Percentiles rank a stretch among this genome's conserved stretches.
Conservation (phyloP, 2,329 filamentous ascomycete species). For the Trichoderma guizhouense region DNA sequence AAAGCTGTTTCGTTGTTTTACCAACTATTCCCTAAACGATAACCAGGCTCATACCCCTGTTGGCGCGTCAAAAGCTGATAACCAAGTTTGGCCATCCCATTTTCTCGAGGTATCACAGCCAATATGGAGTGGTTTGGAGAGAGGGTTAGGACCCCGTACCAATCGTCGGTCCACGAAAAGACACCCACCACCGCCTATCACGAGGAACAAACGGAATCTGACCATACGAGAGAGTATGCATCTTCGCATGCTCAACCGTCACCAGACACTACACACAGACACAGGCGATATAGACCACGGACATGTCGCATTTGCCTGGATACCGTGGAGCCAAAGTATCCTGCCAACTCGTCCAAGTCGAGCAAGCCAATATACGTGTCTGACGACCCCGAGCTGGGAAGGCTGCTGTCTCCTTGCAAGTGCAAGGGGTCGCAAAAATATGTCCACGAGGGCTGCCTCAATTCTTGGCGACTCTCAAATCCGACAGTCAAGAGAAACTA, state of each 20-base stretch:
- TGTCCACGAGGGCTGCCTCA: slow-evolving; percentile 87
- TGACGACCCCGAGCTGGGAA: slow-evolving; percentile 68
- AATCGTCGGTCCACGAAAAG: slow-evolving; percentile 2
- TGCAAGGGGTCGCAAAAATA: slow-evolving; percentile 93
- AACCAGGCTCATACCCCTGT: not conserved
- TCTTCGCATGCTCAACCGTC: not conserved
- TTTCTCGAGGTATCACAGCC: not conserved
- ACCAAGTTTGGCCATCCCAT: not conserved
- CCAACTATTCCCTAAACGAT: not conserved
- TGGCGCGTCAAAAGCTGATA: not conserved
- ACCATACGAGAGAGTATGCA: not conserved
- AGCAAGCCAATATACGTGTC: slow-evolving; percentile 61
- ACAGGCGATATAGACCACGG: slow-evolving; percentile 61
- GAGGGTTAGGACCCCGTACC: slow-evolving; percentile 3
- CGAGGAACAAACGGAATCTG: not conserved
- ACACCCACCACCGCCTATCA: not conserved
- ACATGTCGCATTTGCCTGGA: slow-evolving; percentile 91
- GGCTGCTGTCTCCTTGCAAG: slow-evolving; percentile 83
- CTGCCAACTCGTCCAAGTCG: slow-evolving; percentile 31
- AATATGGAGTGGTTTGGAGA: slow-evolving; percentile 15
- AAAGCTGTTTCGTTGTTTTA: not conserved
- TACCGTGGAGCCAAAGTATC: slow-evolving; percentile 49
- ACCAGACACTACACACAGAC: slow-evolving; percentile 4
- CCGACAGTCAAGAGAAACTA: slow-evolving; percentile 65
- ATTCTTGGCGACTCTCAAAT: slow-evolving; percentile 75